Percentiles rank a stretch among this genome's conserved stretches.
phyloP scores from a whole-genome alignment of 148 eudicot genomes.

The Rhododendron ovatum region DNA sequence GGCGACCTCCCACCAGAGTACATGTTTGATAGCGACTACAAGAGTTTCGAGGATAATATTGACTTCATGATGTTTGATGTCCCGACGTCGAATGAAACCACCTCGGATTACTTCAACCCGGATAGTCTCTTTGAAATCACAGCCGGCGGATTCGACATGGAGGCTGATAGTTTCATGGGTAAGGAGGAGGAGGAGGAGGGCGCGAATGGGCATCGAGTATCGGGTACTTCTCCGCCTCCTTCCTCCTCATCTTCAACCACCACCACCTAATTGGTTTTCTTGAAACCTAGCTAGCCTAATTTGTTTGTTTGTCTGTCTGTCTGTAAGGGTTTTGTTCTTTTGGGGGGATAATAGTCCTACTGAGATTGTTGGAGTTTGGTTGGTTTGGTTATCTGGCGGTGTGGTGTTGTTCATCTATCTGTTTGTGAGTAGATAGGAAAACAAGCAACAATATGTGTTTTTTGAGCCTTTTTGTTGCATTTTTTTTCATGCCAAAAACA shows the following conservation, averaged over 20 bases:
- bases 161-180: neutral
- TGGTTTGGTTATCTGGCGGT: slow-evolving; percentile 2
- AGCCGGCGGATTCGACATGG: neutral
- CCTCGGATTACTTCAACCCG: neutral
- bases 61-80: slow-evolving; percentile 60
- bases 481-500: neutral
- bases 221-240: neutral
- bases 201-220: neutral
- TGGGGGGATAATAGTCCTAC: neutral
- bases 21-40: slow-evolving; percentile 29
- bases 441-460: neutral
- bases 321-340: neutral
- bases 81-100: neutral
- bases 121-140: slow-evolving; percentile 11
- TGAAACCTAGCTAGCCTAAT: neutral
- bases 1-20: slow-evolving; percentile 27
- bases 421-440: neutral
- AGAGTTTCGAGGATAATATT: slow-evolving; percentile 53
- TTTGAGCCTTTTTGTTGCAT: neutral
- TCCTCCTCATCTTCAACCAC: neutral
- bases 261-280: neutral
- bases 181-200: slow-evolving; percentile 5
- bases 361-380: slow-evolving; percentile 3
- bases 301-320: neutral
- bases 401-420: neutral